These are phyloP conservation scores for Aspergillus nomiae DNA, from an alignment of 2,329 filamentous ascomycete genomes.

Conservation along the genomic window DNA sequence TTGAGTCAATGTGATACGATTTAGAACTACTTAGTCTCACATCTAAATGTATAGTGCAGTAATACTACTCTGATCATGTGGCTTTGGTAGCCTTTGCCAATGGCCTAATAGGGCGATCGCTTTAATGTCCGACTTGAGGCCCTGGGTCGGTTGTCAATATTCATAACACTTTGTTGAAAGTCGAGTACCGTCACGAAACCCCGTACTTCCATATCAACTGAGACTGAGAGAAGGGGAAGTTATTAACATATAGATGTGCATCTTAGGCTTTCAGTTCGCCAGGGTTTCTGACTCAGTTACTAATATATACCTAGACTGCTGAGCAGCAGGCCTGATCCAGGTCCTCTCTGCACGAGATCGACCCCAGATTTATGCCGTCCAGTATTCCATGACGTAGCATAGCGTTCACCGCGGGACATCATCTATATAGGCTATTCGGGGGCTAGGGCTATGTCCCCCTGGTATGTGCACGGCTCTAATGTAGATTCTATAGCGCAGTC, in stretches of 20 bases:
- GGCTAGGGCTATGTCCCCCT: no score
- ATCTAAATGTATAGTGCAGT: constrained; percentile 32
- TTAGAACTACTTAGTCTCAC: constrained; percentile 26
- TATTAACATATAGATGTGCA: neutral
- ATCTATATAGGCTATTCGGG: neutral
- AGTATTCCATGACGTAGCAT: neutral
- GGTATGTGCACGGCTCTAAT: neutral
- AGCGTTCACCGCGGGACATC: neutral
- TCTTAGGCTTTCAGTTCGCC: neutral
- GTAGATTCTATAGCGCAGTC: neutral
- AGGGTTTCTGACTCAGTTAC: neutral
- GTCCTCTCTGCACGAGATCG: neutral
- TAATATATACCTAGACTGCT: neutral
- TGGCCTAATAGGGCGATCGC: neutral
- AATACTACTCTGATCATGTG: constrained; percentile 11
- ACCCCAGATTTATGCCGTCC: neutral
- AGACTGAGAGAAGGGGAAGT: neutral
- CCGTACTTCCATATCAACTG: neutral
- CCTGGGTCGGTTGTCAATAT: neutral
- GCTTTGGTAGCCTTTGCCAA: neutral
- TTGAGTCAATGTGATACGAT: constrained; percentile 29
- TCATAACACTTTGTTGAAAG: neutral
- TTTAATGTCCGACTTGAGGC: neutral
- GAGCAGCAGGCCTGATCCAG: neutral
- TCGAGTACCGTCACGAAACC: neutral